These are phyloP conservation scores for Gyromitra esculenta DNA, from an alignment of 2,329 filamentous ascomycete species.

Conservation along the genomic window DNA sequence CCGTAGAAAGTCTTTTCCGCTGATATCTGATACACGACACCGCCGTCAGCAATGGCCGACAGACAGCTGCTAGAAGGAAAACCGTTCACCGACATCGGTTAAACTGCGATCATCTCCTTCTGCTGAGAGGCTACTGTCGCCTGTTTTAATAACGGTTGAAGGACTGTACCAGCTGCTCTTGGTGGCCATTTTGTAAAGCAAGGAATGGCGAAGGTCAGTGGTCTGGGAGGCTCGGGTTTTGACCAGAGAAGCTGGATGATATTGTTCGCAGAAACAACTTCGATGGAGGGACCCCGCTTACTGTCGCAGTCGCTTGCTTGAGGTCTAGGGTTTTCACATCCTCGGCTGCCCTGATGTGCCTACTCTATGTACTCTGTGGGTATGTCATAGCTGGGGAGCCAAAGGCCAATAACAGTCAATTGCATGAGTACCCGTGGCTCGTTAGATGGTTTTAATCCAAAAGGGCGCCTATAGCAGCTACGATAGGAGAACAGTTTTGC, in stretches of 20 bases:
- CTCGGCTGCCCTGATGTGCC: conserved; percentile 23
- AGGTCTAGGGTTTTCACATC: conserved; percentile 26
- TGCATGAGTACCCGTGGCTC: conserved; percentile 31
- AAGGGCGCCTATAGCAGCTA: conserved; percentile 33
- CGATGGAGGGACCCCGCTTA: conserved; percentile 42
- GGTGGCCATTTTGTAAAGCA: conserved; percentile 27
- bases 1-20: conserved; percentile 31
- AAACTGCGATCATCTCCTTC: conserved; percentile 29
- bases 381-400: conserved; percentile 33
- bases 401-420: conserved; percentile 37
- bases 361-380: background rate
- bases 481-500: conserved; percentile 18
- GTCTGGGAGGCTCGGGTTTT: conserved; percentile 9
- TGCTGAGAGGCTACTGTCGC: conserved; percentile 30
- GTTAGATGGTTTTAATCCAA: conserved; percentile 30
- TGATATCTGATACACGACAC: conserved; percentile 11
- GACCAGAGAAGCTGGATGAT: conserved; percentile 22
- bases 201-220: background rate
- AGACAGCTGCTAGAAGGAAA: background rate
- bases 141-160: conserved; percentile 29
- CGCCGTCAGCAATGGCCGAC: conserved; percentile 15
- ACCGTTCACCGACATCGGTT: conserved; percentile 28
- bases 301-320: conserved; percentile 32
- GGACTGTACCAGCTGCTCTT: conserved; percentile 35
- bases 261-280: conserved; percentile 27